Evolutionary conservation across 352 stramenopile genomes (phyloP).

Genomic region (Globisporangium iwayamae): DNA sequence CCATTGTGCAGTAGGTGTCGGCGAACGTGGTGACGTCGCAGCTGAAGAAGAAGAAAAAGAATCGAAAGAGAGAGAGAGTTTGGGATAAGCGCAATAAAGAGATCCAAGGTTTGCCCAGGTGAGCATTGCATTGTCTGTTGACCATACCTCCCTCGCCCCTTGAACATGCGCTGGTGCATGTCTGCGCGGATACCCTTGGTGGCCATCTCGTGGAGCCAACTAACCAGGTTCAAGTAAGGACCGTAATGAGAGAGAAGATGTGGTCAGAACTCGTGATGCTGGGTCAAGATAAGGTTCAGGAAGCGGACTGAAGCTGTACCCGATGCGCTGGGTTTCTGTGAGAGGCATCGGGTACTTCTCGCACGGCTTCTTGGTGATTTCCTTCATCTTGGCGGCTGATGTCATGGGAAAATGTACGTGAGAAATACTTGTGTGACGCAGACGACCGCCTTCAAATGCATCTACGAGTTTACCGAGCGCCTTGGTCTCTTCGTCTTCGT

Average conservation of each 20-base stretch:
- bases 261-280: background rate
- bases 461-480: constrained; percentile 34
- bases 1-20: constrained; percentile 83
- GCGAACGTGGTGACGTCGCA: constrained; percentile 84
- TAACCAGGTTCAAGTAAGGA: constrained; percentile 11
- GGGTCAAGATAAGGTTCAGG: background rate
- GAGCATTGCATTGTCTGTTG: background rate
- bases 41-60: constrained; percentile 24
- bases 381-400: constrained; percentile 54
- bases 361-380: constrained; percentile 60
- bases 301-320: constrained; percentile 20
- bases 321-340: constrained; percentile 74
- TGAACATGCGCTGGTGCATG: constrained; percentile 81
- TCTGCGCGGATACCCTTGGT: constrained; percentile 61
- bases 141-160: constrained; percentile 65
- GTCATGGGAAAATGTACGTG: background rate
- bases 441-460: background rate
- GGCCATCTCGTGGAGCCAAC: constrained; percentile 74
- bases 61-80: background rate
- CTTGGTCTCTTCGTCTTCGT: constrained; percentile 48
- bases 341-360: constrained; percentile 62
- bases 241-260: background rate
- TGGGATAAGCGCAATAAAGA: background rate
- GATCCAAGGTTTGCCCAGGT: constrained; percentile 1
- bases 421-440: background rate